These are phyloP conservation scores for Carallia brachiata DNA, from an alignment of 345 rosid species.

Conservation along the genomic window DNA sequence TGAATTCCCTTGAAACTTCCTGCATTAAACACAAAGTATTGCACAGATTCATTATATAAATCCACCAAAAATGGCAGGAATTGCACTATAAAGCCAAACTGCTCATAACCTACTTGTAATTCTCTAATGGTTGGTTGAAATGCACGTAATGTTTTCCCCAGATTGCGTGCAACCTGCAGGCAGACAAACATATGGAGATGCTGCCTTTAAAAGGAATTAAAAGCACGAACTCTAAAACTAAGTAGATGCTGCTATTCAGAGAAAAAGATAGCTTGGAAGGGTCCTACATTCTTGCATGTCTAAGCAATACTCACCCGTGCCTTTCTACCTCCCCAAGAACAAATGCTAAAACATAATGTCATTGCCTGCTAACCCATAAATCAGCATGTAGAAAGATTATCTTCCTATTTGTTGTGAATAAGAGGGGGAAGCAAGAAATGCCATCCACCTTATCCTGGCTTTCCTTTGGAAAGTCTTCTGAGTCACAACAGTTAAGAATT, in stretches of 20 bases:
- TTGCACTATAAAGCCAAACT: neutral
- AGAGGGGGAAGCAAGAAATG: neutral
- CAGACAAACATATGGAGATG: constrained; percentile 4
- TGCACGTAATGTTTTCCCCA: constrained; percentile 85
- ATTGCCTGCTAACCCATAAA: no score
- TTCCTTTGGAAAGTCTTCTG: neutral
- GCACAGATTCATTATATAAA: neutral
- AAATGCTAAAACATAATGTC: no score
- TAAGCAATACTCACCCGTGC: no score
- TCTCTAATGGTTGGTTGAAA: constrained; percentile 97
- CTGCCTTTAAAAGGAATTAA: neutral
- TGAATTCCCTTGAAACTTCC: constrained; percentile 97
- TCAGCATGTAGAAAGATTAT: no score
- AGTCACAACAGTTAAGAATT: neutral
- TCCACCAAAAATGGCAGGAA: neutral
- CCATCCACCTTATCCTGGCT: neutral
- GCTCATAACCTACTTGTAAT: neutral
- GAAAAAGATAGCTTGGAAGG: neutral
- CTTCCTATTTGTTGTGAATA: no score
- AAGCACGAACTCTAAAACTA: neutral
- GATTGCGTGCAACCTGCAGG: constrained; percentile 81
- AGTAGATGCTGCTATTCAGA: neutral
- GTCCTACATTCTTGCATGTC: neutral
- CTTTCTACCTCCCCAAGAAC: no score
- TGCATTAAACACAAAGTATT: constrained; percentile 9